phyloP scores from a whole-genome alignment of 2,329 filamentous ascomycete genomes.

The Colletotrichum eremochloae region DNA sequence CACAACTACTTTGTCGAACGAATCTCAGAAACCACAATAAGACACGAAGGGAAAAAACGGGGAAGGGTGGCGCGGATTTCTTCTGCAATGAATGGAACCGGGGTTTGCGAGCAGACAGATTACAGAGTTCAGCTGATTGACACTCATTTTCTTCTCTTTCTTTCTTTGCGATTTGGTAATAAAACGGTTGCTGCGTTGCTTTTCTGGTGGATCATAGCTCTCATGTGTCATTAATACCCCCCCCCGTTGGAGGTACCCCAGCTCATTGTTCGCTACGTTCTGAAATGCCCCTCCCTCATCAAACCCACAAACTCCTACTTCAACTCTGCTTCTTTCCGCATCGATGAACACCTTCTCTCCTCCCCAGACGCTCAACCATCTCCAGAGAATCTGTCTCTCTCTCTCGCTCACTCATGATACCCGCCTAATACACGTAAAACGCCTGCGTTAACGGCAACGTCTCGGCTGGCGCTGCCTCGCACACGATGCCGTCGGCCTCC shows the following conservation, averaged over 20 bases:
- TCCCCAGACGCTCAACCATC: slow-evolving; percentile 37
- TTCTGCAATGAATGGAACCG: background rate
- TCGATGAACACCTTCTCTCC: background rate
- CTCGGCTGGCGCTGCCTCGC: slow-evolving; percentile 78
- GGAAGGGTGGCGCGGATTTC: no score
- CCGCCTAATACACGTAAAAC: slow-evolving; percentile 78
- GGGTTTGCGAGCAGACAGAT: background rate
- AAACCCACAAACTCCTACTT: slow-evolving; percentile 8
- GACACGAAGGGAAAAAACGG: background rate
- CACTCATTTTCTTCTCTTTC: background rate
- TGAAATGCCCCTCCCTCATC: slow-evolving; percentile 10
- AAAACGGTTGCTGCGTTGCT: slow-evolving; percentile 20
- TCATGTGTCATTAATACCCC: slow-evolving; percentile 25
- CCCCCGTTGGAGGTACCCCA: background rate
- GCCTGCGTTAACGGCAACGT: slow-evolving; percentile 81
- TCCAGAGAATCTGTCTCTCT: no score
- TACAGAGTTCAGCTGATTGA: background rate
- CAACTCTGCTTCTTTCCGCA: background rate
- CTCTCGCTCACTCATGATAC: background rate
- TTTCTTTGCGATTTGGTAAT: background rate
- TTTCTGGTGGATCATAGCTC: slow-evolving; percentile 23
- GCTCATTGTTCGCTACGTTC: slow-evolving; percentile 1
- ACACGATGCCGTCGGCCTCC: slow-evolving; percentile 83
- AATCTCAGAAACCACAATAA: no score
- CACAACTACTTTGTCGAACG: background rate